Evolutionary conservation across 345 rosid genomes (phyloP).

Genomic region (Turnera subulata): DNA sequence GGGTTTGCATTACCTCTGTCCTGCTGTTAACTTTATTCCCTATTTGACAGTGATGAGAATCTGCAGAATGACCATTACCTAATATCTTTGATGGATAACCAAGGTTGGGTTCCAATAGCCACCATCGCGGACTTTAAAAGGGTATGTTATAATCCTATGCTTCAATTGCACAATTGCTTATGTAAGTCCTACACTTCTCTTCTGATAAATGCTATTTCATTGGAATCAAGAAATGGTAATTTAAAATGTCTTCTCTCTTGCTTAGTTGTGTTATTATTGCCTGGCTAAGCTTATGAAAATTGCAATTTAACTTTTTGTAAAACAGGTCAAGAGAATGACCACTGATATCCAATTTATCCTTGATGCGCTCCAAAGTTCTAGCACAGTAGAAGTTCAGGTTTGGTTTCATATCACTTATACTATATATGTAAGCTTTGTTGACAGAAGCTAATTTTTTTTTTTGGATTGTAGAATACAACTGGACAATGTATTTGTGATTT

Average conservation of each 20-base stretch:
- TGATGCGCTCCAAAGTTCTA: constrained; percentile 68
- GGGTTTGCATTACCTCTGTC: not conserved
- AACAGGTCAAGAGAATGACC: constrained; percentile 84
- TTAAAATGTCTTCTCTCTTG: too few relatives aligned
- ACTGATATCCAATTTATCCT: constrained; percentile 66
- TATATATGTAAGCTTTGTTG: not conserved
- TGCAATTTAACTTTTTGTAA: constrained; percentile 12
- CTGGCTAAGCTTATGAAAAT: too few relatives aligned
- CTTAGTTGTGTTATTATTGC: too few relatives aligned
- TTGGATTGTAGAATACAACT: not conserved
- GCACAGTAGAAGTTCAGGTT: constrained; percentile 75
- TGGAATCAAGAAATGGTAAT: too few relatives aligned
- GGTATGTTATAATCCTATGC: constrained; percentile 39
- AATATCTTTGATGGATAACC: constrained; percentile 78
- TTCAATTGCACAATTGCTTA: not conserved
- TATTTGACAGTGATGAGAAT: constrained; percentile 77
- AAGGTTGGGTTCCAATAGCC: constrained; percentile 82
- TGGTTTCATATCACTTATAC: constrained; percentile 18
- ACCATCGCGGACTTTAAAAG: constrained; percentile 80
- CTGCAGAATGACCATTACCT: constrained; percentile 63
- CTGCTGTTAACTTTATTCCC: constrained; percentile 7
- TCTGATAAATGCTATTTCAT: too few relatives aligned
- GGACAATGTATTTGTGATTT: not conserved
- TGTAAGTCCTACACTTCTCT: too few relatives aligned
- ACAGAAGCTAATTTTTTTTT: not conserved